These are phyloP conservation scores for Citrullus colocynthis DNA, from an alignment of 306 rosid genomes.

Conservation along the genomic window DNA sequence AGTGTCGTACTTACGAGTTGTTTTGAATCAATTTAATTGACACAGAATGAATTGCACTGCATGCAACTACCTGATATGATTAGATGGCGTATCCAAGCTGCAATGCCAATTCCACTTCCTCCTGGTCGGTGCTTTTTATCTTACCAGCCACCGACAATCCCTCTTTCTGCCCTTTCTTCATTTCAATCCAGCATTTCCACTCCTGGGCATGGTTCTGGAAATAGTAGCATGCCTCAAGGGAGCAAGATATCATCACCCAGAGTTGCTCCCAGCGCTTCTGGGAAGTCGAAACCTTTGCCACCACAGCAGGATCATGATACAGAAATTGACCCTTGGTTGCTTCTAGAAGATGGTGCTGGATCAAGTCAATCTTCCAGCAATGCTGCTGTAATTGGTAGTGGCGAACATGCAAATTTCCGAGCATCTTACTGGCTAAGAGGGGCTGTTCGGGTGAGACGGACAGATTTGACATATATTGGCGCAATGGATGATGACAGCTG, in stretches of 20 bases:
- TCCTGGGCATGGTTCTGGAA: conserved; percentile 36
- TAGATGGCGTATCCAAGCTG: conserved; percentile 85
- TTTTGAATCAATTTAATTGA: conserved; percentile 1
- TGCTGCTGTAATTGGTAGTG: conserved; percentile 43
- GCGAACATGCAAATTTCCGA: conserved; percentile 61
- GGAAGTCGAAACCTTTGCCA: conserved; percentile 46
- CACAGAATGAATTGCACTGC: conserved; percentile 67
- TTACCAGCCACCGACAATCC: conserved; percentile 64
- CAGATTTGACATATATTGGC: conserved; percentile 84
- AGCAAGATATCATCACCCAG: conserved; percentile 28
- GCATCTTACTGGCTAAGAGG: conserved; percentile 91
- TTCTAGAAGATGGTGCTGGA: conserved; percentile 93
- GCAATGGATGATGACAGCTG: conserved; percentile 79
- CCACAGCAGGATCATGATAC: conserved; percentile 38
- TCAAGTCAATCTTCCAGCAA: conserved; percentile 52
- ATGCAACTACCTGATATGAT: conserved; percentile 79
- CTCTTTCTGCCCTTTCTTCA: conserved; percentile 36
- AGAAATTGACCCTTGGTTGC: conserved; percentile 87
- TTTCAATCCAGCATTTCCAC: conserved; percentile 40
- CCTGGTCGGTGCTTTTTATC: conserved; percentile 44
- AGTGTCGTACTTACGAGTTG: neutral
- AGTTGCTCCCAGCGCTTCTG: conserved; percentile 29
- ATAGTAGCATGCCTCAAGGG: conserved; percentile 35
- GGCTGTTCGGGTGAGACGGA: conserved; percentile 78
- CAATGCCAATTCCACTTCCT: conserved; percentile 64